Evolutionary conservation across 1,139 yeast genomes (phyloP), one percentile per base, ranked within the genome.

Genomic region (Debaryomyces udenii): DNA sequence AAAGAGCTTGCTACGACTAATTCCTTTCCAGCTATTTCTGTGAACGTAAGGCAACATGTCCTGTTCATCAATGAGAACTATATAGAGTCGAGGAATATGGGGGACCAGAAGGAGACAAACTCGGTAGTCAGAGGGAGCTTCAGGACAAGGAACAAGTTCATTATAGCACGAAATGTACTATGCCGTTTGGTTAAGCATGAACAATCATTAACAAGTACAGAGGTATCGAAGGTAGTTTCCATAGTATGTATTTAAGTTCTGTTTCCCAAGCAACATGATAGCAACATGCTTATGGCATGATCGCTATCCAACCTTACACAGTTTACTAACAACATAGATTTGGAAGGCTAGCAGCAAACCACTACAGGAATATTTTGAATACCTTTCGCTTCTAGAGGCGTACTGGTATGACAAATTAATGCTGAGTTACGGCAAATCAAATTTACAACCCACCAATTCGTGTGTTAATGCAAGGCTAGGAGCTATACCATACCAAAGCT

Each of bases 381-480:
- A 56, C 37, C 42, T 59, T 18, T 49, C 56, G 46, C 53, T 47
- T 49, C 59, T 51, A 45, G 67, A 50, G 53, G 52, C 53, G 47
- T 26, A 31, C 26, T 45, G 49, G 49, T 43, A 45, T 23, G 43
- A 45, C 11, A 30, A 41, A 10, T 27, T 36, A 20, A 32, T 27
- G 29, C 43, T 40, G 43, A 40, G 37, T 27, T 36, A 40, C 23
- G 39, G 39, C 6, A 27, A 15, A 13, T 31, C 43, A 34, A 34
- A 20, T 9, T 13, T 23, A 15, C 35, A 23, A n/a, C 18, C 37
- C 24, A 26, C 37, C 22, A n/a, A 22, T n/a, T n/a, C 36, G 17
- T 28, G 30, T 23, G 15, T 18, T 26, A 16, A 26, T 15, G 14
- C 26, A 31, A 31, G 27, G 9, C 27, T 16, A 17, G 28, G 35